These are phyloP conservation scores for Hortiboletus campestris DNA, from an alignment of 768 basidiomycete species.

Conservation along the genomic window DNA sequence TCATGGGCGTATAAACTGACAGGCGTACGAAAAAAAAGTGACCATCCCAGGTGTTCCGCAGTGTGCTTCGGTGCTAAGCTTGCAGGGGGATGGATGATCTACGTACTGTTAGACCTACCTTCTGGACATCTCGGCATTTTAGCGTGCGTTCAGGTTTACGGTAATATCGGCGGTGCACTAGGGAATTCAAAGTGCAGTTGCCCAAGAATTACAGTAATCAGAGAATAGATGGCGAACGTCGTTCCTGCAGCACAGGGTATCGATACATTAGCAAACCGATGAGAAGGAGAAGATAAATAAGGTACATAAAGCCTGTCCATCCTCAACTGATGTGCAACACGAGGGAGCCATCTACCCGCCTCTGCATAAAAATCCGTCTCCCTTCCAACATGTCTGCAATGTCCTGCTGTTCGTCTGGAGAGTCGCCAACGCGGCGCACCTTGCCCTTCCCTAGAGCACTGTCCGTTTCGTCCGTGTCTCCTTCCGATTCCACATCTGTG, in stretches of 20 bases:
- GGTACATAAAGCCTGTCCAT: background rate
- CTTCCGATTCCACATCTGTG: background rate
- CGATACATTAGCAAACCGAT: background rate
- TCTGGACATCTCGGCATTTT: no score
- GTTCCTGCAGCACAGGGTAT: background rate
- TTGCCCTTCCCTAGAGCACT: background rate
- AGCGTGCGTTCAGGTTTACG: no score
- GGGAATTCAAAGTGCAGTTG: no score
- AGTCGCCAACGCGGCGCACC: background rate
- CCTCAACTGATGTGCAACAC: conserved; percentile 18
- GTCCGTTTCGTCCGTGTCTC: background rate
- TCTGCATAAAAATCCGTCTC: conserved; percentile 13
- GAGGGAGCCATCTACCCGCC: conserved; percentile 17
- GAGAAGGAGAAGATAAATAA: background rate
- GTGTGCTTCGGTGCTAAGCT: conserved; percentile 14
- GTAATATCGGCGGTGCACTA: no score
- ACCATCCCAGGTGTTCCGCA: conserved; percentile 14
- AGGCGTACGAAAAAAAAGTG: no score
- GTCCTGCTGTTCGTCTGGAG: background rate
- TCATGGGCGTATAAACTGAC: no score
- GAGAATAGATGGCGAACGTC: no score
- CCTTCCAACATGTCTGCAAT: conserved; percentile 8
- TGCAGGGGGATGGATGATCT: conserved; percentile 7
- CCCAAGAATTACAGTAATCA: no score
- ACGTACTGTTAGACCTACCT: no score